phyloP scores from a whole-genome alignment of 2,329 filamentous ascomycete genomes.

The Monosporascus sp. region DNA sequence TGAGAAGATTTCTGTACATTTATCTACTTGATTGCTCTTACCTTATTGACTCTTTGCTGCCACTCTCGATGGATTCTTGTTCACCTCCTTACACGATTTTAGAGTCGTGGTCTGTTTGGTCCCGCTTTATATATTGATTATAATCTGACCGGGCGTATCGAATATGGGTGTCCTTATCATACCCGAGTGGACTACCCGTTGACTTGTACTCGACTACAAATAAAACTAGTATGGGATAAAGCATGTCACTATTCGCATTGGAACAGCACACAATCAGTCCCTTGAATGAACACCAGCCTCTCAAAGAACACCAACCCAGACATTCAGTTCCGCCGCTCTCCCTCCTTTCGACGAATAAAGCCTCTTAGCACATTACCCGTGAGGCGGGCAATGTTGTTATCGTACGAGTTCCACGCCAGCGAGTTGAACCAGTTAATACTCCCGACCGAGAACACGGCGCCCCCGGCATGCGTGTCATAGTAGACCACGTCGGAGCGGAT shows the following conservation, averaged over 20 bases:
- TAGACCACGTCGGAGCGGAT: slow-evolving; percentile 19
- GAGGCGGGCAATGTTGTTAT: slow-evolving; percentile 20
- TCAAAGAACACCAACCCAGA: background rate
- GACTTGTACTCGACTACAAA: too few species aligned
- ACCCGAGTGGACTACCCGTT: too few species aligned
- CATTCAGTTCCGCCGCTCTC: background rate
- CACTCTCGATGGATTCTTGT: too few species aligned
- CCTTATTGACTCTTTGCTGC: too few species aligned
- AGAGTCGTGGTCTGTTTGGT: too few species aligned
- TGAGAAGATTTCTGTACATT: background rate
- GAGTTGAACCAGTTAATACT: slow-evolving; percentile 22
- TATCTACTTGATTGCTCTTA: too few species aligned
- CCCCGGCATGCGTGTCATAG: slow-evolving; percentile 15
- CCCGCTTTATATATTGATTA: too few species aligned
- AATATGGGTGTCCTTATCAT: too few species aligned
- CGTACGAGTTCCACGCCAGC: slow-evolving; percentile 17
- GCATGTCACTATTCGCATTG: too few species aligned
- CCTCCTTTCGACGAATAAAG: background rate
- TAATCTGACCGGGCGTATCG: too few species aligned
- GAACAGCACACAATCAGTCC: too few species aligned
- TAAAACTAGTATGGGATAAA: too few species aligned
- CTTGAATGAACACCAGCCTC: background rate
- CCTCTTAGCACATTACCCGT: slow-evolving; percentile 15
- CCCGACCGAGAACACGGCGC: slow-evolving; percentile 13
- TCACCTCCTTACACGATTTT: background rate